phyloP scores from a whole-genome alignment of 176 grass and related monocot genomes.

The Poa pratensis region DNA sequence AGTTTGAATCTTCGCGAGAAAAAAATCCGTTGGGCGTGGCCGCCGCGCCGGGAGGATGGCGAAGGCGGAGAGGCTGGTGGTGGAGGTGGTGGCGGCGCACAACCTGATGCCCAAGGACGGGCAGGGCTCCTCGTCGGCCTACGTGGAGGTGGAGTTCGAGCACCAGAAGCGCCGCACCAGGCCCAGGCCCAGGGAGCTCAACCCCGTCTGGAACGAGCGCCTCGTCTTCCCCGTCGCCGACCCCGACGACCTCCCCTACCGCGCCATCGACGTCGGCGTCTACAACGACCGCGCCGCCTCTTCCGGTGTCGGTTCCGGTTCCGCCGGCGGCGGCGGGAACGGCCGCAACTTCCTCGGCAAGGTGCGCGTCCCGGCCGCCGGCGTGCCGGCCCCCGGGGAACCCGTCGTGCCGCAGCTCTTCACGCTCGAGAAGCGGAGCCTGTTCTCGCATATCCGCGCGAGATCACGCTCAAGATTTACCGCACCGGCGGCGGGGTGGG shows the following conservation, averaged over 20 bases:
- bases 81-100: conserved; percentile 93
- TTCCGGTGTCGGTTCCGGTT: background rate
- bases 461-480: conserved; percentile 93
- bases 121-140: conserved; percentile 80
- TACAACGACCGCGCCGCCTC: conserved; percentile 70
- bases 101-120: conserved; percentile 98
- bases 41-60: conserved; percentile 43
- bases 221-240: conserved; percentile 75
- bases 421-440: conserved; percentile 82
- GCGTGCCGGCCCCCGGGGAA: conserved; percentile 74
- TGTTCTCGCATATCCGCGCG: conserved; percentile 91
- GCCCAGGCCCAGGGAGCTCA: conserved; percentile 68
- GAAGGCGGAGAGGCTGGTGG: conserved; percentile 89
- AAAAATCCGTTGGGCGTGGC: background rate
- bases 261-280: conserved; percentile 72
- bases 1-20: background rate
- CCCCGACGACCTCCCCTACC: conserved; percentile 91
- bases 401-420: conserved; percentile 76
- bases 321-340: background rate
- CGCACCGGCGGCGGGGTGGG: conserved; percentile 54
- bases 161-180: conserved; percentile 78
- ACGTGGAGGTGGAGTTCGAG: conserved; percentile 93
- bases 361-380: conserved; percentile 67
- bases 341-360: conserved; percentile 88
- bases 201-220: conserved; percentile 92